These are phyloP conservation scores for Blastocystis hominis DNA, from an alignment of 352 stramenopile genomes.

Conservation along the genomic window DNA sequence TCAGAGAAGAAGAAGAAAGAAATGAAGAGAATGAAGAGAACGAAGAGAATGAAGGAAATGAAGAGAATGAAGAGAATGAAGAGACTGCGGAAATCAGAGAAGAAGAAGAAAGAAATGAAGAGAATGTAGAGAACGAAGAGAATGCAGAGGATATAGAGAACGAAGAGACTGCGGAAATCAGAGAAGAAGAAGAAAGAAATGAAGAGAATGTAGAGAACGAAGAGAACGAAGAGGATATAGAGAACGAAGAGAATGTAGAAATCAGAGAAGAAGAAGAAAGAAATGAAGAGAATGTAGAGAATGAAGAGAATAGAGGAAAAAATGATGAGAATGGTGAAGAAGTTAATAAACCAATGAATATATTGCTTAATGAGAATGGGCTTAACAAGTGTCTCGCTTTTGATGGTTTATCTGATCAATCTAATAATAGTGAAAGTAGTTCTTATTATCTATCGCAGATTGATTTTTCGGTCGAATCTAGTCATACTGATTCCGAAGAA, in stretches of 20 bases:
- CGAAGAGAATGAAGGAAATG: not conserved
- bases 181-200: not conserved
- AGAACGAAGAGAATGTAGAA: not conserved
- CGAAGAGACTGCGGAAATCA: not conserved
- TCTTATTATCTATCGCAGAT: no score
- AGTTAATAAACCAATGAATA: not conserved
- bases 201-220: not conserved
- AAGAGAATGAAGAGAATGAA: not conserved
- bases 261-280: not conserved
- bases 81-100: no score
- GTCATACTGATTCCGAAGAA: no score
- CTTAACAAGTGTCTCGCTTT: no score
- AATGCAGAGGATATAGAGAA: not conserved
- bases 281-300: not conserved
- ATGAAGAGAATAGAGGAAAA: not conserved
- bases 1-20: not conserved
- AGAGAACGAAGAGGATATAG: not conserved
- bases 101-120: not conserved
- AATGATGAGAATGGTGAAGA: not conserved
- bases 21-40: not conserved
- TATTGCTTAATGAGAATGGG: no score
- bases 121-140: not conserved
- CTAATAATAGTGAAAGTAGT: no score
- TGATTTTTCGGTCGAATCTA: no score
- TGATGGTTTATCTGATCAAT: no score